Base-by-base conservation (phyloP, 2,329 filamentous ascomycete genomes). In the Chrysoporthe austroafricana region DNA sequence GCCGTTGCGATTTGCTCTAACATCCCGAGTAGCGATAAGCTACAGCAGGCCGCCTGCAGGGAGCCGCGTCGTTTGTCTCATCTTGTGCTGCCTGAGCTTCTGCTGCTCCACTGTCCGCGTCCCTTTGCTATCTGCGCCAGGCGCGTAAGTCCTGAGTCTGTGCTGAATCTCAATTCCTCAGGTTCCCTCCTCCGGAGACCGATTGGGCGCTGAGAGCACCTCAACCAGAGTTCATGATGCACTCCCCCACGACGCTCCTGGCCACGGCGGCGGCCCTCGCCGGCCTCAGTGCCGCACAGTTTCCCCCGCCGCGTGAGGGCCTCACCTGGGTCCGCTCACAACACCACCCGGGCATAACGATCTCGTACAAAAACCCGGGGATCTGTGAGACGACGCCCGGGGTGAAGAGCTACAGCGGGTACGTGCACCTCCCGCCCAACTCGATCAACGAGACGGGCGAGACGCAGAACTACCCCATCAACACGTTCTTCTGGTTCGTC, bases 401-500 rank as follows among this genome's bases (percentile, higher is more conserved):
- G 73, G 75, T 82, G 57, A 82, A 88, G 76, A 90, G 92, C 76
- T 90, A 85, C 74, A 80, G 84, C 0, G 87, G 87, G 44, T 89
- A 88, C 70, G 83, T 89, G 16, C 83, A 86, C 74, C 79, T 89
- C 4, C 85, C 85, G 2, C 80, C 82, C 2, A 79, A 79, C 39
- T 77, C 81, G 1, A 71, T 81, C 57, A 71, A 75, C 42, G 69
- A 69, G 61, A 54, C 57, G 36, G 71, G 66, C n/a, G 64, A 67
- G 61, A 48, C 52, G 14, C 69, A 79, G 36, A 72, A 77, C 46
- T 85, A 87, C 71, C 75, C 85, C 70, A 86, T 88, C 73, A 88
- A 88, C 73, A 86, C 85, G n/a, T 90, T 89, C 76, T 90, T 90
- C 76, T 88, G 87, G 86, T 90, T 88, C 73, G 85, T 90, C 69